Percentiles rank a stretch among this genome's conserved stretches.
Conservation (phyloP, 805 yeast species). For the Hermanozyma aechmeae region DNA sequence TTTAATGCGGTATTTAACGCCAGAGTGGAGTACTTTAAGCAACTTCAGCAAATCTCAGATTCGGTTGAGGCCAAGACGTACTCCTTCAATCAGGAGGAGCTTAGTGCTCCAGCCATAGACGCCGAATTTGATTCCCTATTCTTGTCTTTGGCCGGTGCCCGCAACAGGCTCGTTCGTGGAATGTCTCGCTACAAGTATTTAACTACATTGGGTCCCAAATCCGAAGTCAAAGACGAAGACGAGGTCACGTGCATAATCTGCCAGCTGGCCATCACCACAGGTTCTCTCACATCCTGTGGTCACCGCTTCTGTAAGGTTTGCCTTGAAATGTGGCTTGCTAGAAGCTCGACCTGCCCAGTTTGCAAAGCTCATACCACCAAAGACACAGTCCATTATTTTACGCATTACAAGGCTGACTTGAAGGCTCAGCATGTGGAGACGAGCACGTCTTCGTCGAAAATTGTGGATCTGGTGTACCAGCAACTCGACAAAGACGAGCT, state of each 20-base stretch:
- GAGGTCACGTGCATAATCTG: constrained; percentile 70
- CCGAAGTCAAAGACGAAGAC: constrained; percentile 12
- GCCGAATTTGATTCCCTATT: constrained; percentile 2
- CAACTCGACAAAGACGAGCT: constrained; percentile 34
- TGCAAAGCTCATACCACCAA: constrained; percentile 51
- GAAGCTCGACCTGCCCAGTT: constrained; percentile 61
- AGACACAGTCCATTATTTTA: constrained; percentile 60
- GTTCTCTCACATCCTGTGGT: constrained; percentile 84
- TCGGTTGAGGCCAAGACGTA: constrained; percentile 39
- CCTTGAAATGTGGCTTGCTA: constrained; percentile 60
- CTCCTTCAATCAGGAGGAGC: constrained; percentile 3
- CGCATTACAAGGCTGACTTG: constrained; percentile 44
- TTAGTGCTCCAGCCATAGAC: constrained; percentile 1
- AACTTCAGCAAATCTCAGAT: constrained; percentile 81
- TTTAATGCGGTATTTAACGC: constrained; percentile 65
- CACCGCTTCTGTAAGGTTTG: constrained; percentile 86
- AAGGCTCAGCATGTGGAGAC: constrained; percentile 35
- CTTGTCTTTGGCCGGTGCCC: constrained; percentile 3
- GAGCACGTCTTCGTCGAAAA: constrained; percentile 9
- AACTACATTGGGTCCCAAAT: constrained; percentile 12
- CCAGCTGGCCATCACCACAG: constrained; percentile 56
- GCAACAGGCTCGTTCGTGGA: constrained; percentile 16
- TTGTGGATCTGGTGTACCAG: constrained; percentile 27
- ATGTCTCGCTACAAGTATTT: constrained; percentile 28
- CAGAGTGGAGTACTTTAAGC: constrained; percentile 75